Base-by-base conservation (phyloP, 2,329 filamentous ascomycete genomes). In the Pyrenochaeta sp. region DNA sequence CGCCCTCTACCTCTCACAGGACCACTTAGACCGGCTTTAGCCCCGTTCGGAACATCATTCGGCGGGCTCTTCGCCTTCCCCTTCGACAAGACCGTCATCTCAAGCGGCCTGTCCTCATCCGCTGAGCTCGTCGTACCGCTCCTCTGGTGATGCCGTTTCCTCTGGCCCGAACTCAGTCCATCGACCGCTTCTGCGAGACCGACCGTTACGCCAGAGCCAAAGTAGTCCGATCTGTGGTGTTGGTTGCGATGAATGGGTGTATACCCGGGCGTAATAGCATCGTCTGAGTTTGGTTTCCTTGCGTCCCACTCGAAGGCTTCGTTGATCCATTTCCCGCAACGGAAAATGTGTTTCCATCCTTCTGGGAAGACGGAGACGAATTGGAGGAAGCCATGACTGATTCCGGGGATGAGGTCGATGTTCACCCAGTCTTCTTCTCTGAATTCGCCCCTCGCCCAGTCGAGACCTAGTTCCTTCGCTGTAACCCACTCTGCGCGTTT, bases 381-480 rank as follows among this genome's bases (percentile, higher is more conserved):
- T 73, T 97, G 93, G 67, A 97, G 80, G 77, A 99, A 99, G 0
- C 95, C 95, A 71, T 99, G 95, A 3, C 89, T 93, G 48, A 97
- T 92, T 0, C 94, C 93, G 0, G 93, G 93, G 4, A 99, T 89
- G 25, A 98, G 82, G 19, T 88, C 86, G 1, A 97, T 91, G 71
- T 97, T 92, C 0, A 92, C 89, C 52, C 89, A 86, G 42, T 92
- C 90, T 68, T 88, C 87, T 65, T 91, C 90, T 56, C 91, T 83
- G 66, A 93, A 94, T 2, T 73, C 76, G 4, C 80, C 86, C 32
- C 36, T 79, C 77, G 68, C 80, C 75, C 79, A 86, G 73, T 80
- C 81, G 54, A 85, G 81, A n/a, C 80, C 86, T 46, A 82, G 72
- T 37, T 89, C 86, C 61, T 84, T 82, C 3, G 84, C 81, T 45